Conservation (phyloP, 2,329 filamentous ascomycete genomes). For the Malbranchea zuffiana region DNA sequence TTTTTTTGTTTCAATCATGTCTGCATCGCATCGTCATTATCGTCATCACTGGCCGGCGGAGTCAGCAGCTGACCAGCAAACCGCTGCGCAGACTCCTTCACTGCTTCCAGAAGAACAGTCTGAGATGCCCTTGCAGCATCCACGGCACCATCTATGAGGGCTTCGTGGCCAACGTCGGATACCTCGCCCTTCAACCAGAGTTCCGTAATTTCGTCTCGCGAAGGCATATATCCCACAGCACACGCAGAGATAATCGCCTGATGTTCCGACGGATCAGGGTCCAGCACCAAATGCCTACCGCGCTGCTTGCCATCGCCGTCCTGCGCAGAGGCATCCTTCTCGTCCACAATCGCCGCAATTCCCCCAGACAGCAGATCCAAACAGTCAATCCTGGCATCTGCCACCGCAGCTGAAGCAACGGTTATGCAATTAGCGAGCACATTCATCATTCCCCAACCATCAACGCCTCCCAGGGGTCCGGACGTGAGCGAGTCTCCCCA, state of each 20-base stretch:
- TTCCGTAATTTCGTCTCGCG: conserved; percentile 83
- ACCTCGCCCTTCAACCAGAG: conserved; percentile 79
- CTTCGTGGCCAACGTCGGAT: conserved; percentile 35
- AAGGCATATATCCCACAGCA: conserved; percentile 79
- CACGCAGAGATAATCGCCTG: conserved; percentile 67
- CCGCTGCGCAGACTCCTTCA: conserved; percentile 46
- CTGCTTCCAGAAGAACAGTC: conserved; percentile 49
- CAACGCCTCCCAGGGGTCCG: conserved; percentile 39
- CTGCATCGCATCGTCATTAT: conserved; percentile 8
- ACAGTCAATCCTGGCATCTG: conserved; percentile 91
- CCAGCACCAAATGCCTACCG: conserved; percentile 45
- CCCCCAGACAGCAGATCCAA: conserved; percentile 83
- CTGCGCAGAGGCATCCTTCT: conserved; percentile 20
- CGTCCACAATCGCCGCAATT: conserved; percentile 63
- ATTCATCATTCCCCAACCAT: conserved; percentile 81
- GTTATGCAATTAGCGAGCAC: conserved; percentile 86
- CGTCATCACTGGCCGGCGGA: not conserved
- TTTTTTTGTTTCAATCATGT: conserved; percentile 9
- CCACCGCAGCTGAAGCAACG: conserved; percentile 81
- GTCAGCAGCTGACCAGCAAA: conserved; percentile 15
- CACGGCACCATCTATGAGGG: conserved; percentile 52
- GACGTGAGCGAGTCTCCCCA: conserved; percentile 46
- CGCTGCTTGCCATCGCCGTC: conserved; percentile 19
- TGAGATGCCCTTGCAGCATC: conserved; percentile 50
- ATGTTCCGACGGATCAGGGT: conserved; percentile 75